Evolutionary conservation across 805 yeast genomes (phyloP), one percentile per base, ranked within the genome.

Genomic region (Saccharomycopsis sp.): DNA sequence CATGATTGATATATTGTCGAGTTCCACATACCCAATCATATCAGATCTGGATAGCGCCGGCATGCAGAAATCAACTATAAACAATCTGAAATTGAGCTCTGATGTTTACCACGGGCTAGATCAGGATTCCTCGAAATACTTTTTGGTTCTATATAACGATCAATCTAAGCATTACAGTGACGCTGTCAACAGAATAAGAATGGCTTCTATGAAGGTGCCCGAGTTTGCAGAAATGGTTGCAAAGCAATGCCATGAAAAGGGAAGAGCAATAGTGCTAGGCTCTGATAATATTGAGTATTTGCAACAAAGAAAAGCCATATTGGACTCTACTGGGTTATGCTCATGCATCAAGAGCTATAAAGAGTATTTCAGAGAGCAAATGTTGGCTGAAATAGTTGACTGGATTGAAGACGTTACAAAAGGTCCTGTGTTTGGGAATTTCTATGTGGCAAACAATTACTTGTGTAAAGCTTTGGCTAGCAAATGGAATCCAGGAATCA

Each of bases 211-310:
- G 16, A 77, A 81, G 51, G 73, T 72, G 1, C 60, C 60, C 9
- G 77, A 73, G 31, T 84, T 79, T 59, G 86, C 87, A 2, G 63
- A 65, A 20, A 83, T 82, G 88, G 73, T 84, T 7, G 77, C 85
- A 0, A 68, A 70, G 26, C 69, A 69, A 40, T 73, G 81, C 8
- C 78, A 83, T 49, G 46, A 53, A 1, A 64, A 68, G 42, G 95
- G 95, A 1, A 66, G 84, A 36, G 88, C 87, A 0, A 67, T 69
- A 32, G 86, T 85, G 1, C 59, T 78, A 42, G 67, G 77, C 1
- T 75, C 87, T 0, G 54, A 64, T 4, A 67, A 77, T 48, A 49
- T 80, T 4, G 60, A 59, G 1, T 63, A 68, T 6, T 57, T 85
- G 26, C 45, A 73, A 29, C 71, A 65, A 29, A 64, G 79, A 26